These are phyloP conservation scores for Candida gorgasii DNA, from an alignment of 805 yeast genomes.

Conservation along the genomic window DNA sequence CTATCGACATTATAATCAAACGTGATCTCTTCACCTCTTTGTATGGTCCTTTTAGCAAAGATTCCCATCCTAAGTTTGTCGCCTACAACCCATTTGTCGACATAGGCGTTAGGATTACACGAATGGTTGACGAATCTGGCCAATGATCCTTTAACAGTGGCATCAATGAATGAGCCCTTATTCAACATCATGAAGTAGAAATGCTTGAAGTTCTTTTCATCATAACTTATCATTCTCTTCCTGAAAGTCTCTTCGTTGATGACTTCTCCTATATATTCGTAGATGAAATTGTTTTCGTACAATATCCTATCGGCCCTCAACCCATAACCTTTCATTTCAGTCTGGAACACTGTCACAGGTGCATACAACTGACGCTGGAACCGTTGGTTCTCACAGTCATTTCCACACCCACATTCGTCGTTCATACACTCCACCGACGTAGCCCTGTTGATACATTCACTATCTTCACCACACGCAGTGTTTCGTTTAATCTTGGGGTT, in stretches of 20 bases:
- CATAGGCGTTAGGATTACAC: conserved; percentile 91
- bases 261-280: conserved; percentile 94
- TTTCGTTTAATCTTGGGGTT: conserved; percentile 39
- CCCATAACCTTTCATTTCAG: conserved; percentile 89
- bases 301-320: conserved; percentile 67
- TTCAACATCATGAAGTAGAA: conserved; percentile 96
- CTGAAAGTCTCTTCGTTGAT: conserved; percentile 79
- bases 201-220: conserved; percentile 66
- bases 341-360: conserved; percentile 72
- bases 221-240: conserved; percentile 72
- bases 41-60: conserved; percentile 75
- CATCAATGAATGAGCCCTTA: conserved; percentile 91
- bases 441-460: conserved; percentile 88
- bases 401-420: conserved; percentile 69
- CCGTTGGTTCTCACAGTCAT: conserved; percentile 80
- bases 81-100: conserved; percentile 96
- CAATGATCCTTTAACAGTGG: conserved; percentile 82
- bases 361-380: conserved; percentile 81
- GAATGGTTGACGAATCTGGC: conserved; percentile 95
- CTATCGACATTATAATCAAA: conserved; percentile 93
- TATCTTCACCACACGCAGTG: conserved; percentile 77
- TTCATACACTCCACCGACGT: conserved; percentile 91
- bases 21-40: conserved; percentile 84
- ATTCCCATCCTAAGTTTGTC: conserved; percentile 92
- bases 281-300: conserved; percentile 67